phyloP scores from a whole-genome alignment of 2,329 filamentous ascomycete genomes.

The Didymosphaeria variabile region DNA sequence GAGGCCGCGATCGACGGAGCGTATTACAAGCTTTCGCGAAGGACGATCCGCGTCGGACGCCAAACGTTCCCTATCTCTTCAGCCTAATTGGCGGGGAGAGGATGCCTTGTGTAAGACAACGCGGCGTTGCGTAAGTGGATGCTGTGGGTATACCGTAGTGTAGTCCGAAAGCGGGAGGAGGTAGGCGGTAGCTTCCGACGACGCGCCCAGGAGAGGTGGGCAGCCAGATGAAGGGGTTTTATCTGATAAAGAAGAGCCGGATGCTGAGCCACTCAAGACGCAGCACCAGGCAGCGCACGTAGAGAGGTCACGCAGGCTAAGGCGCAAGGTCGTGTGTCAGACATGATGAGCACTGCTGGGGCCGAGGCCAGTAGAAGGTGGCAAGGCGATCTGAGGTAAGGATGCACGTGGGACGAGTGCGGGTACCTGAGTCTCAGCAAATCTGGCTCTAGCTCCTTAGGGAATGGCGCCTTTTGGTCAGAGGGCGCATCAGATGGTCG shows the following conservation, averaged over 20 bases:
- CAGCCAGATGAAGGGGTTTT: conserved; percentile 30
- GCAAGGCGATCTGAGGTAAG: conserved; percentile 16
- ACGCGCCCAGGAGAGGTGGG: conserved; percentile 16
- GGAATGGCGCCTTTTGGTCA: conserved; percentile 10
- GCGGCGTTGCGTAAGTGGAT: conserved; percentile 2
- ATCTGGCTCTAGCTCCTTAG: not conserved
- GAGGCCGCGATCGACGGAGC: conserved; percentile 3
- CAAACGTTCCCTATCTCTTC: conserved; percentile 7
- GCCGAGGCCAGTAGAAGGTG: conserved; percentile 35
- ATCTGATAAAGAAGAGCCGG: conserved; percentile 1
- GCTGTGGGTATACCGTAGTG: conserved; percentile 5
- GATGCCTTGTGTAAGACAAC: not conserved
- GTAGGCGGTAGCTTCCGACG: conserved; percentile 17
- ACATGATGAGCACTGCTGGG: conserved; percentile 43
- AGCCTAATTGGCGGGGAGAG: not conserved
- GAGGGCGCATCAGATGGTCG: not conserved
- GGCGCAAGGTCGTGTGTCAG: conserved; percentile 33
- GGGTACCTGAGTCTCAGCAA: conserved; percentile 20
- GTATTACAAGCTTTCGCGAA: conserved; percentile 9
- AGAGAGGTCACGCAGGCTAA: conserved; percentile 36
- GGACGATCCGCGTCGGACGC: conserved; percentile 4
- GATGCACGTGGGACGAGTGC: conserved; percentile 26
- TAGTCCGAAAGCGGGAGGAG: conserved; percentile 19
- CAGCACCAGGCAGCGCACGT: conserved; percentile 36
- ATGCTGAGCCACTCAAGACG: conserved; percentile 44